These are phyloP conservation scores for Calonectria pseudoturangicola DNA, from an alignment of 2,329 filamentous ascomycete genomes.

Conservation along the genomic window DNA sequence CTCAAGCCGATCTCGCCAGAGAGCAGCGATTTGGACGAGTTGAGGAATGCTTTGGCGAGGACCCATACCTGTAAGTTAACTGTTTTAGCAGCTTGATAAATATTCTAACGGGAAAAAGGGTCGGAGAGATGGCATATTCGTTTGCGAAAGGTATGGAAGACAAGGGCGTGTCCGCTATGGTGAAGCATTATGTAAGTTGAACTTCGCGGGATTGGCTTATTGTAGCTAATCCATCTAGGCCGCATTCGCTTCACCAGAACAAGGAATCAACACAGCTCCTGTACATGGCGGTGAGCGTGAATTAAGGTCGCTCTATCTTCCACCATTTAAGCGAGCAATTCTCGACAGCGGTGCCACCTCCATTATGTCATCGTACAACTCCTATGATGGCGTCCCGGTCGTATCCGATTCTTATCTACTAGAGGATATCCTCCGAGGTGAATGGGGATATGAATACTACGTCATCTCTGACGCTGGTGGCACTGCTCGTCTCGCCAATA, in stretches of 20 bases:
- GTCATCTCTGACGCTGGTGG: conserved; percentile 79
- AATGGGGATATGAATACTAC: conserved; percentile 85
- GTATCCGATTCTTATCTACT: conserved; percentile 80
- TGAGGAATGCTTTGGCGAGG: conserved; percentile 84
- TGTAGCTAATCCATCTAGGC: conserved; percentile 58
- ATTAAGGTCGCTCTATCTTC: conserved; percentile 74
- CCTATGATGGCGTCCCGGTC: conserved; percentile 82
- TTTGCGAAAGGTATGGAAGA: conserved; percentile 76
- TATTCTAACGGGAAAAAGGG: conserved; percentile 53
- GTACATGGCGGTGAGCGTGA: conserved; percentile 72
- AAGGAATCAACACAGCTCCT: conserved; percentile 81
- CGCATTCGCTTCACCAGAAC: conserved; percentile 80
- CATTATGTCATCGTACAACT: conserved; percentile 85
- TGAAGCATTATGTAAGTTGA: conserved; percentile 80
- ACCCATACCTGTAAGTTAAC: conserved; percentile 72
- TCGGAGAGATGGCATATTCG: conserved; percentile 80
- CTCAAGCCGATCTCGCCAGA: conserved; percentile 81
- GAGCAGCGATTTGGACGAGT: conserved; percentile 83
- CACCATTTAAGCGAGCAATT: conserved; percentile 80
- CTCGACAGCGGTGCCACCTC: conserved; percentile 80
- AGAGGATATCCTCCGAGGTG: conserved; percentile 80
- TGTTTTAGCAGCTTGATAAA: background rate
- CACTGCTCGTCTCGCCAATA: conserved; percentile 79
- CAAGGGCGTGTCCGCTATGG: conserved; percentile 79
- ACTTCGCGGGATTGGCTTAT: background rate